A percentile compares a stretch with the other conserved stretches of the same genome.
Conservation (phyloP, 2,329 filamentous ascomycete species). For the Cordyceps fumosorosea region DNA sequence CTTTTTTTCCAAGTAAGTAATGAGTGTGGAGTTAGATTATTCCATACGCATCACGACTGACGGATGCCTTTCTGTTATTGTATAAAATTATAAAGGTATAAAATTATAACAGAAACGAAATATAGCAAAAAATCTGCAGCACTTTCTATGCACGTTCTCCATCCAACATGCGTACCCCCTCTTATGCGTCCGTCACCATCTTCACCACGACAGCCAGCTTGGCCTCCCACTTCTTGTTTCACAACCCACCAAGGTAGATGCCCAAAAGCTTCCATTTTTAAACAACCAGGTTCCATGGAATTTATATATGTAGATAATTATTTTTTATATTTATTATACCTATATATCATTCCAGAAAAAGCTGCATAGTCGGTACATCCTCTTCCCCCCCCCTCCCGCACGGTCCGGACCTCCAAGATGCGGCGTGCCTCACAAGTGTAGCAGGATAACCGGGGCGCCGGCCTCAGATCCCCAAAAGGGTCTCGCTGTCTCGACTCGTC, state of each 20-base stretch:
- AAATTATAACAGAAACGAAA: not conserved
- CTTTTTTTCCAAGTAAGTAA: too few relatives aligned
- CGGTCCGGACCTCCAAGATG: not conserved
- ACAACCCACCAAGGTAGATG: too few relatives aligned
- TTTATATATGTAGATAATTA: not conserved
- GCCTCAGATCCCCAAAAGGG: not conserved
- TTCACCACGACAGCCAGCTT: too few relatives aligned
- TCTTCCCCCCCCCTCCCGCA: not conserved
- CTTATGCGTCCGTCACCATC: too few relatives aligned
- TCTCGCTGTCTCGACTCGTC: not conserved
- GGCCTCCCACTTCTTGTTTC: too few relatives aligned
- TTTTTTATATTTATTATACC: not conserved
- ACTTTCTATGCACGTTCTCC: too few relatives aligned
- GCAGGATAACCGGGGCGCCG: slow-evolving; percentile 1
- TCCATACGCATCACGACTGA: too few relatives aligned
- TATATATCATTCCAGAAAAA: not conserved
- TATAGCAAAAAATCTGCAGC: not conserved
- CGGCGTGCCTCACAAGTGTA: slow-evolving; percentile 12
- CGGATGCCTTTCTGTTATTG: not conserved
- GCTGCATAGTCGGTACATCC: not conserved
- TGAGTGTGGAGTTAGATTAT: too few relatives aligned
- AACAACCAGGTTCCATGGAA: too few relatives aligned
- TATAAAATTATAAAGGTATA: not conserved
- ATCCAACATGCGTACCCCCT: too few relatives aligned
- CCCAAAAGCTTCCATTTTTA: too few relatives aligned